Base-by-base conservation (phyloP, 768 basidiomycete species). In the Gyrodon lividus region DNA sequence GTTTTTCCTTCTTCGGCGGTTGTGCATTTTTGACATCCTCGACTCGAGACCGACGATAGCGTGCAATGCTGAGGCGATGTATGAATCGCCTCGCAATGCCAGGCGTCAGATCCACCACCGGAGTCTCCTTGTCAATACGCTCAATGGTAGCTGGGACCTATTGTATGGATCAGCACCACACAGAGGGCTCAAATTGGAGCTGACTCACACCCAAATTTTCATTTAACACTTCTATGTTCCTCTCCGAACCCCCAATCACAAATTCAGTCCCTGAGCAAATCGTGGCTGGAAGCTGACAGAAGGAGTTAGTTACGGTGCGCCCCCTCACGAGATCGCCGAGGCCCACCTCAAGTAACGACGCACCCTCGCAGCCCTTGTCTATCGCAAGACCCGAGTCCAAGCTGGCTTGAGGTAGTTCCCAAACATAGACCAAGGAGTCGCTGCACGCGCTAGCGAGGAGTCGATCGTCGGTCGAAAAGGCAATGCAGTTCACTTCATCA, bases 371-470 rank as follows among this genome's bases (percentile, higher is more conserved):
- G 24, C 48, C 58, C 45, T 41, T 54, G 31, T 66, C 63, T 26
- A 65, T 66, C 50, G 39, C 64, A 8, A 67, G 55, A 42, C 64
- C 64, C 44, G 65, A 67, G 44, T 65, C 64, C 57, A 65, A 39
- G 51, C 62, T 64, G 17, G 64, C 50, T 43, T 64, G 62, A 9
- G 64, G 64, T 22, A 59, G 12, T 44, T 69, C 70, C 67, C 69
- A 69, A 17, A 69, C 39, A 43, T 69, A 66, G 37, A 71, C 31
- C 13, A 44, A 30, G 37, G 66, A 59, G 43, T 67, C 66, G 40
- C 59, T 66, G 39, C 68, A 67, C 20, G 63, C 66, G 6, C 67
- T 69, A 17, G 69, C 67, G n/a, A 68, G 43, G 46, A 57, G 58
- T 50, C 65, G 50, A 46, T 62, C 63, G 54, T 71, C 67, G 43